phyloP scores from a whole-genome alignment of 768 basidiomycete species.

The Amanita exitialis region DNA sequence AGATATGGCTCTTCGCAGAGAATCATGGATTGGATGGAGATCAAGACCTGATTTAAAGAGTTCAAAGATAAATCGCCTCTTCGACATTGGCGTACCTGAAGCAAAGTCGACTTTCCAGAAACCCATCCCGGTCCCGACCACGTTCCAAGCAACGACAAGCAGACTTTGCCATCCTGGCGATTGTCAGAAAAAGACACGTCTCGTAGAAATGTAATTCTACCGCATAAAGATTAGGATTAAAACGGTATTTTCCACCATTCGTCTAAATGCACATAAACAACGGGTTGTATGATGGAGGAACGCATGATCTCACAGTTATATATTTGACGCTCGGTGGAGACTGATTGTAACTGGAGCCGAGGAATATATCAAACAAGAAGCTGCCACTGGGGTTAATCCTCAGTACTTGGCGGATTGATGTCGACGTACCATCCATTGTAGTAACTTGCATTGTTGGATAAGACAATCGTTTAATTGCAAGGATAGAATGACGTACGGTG shows the following conservation, averaged over 20 bases:
- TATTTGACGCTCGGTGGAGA: constrained; percentile 65
- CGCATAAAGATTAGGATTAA: constrained; percentile 93
- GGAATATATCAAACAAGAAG: constrained; percentile 82
- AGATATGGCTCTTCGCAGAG: constrained; percentile 89
- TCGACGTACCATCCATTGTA: constrained; percentile 78
- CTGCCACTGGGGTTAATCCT: constrained; percentile 10
- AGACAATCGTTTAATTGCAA: neutral
- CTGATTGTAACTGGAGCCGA: constrained; percentile 83
- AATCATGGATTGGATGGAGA: constrained; percentile 96
- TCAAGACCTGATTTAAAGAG: constrained; percentile 56
- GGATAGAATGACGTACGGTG: constrained; percentile 51
- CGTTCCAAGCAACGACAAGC: constrained; percentile 83
- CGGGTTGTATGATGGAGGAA: neutral
- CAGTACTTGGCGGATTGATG: constrained; percentile 26
- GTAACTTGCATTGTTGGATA: constrained; percentile 36
- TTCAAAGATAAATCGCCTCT: neutral
- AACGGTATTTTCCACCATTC: constrained; percentile 79
- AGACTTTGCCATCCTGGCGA: constrained; percentile 84
- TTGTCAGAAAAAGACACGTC: constrained; percentile 1
- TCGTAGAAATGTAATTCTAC: constrained; percentile 27
- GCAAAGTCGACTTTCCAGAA: constrained; percentile 77
- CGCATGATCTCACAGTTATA: constrained; percentile 40
- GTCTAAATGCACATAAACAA: constrained; percentile 37
- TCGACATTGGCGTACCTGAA: constrained; percentile 47
- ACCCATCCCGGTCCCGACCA: constrained; percentile 95